Evolutionary conservation across 108 stramenopile species (phyloP).

Genomic region (Parietichytrium sp.): DNA sequence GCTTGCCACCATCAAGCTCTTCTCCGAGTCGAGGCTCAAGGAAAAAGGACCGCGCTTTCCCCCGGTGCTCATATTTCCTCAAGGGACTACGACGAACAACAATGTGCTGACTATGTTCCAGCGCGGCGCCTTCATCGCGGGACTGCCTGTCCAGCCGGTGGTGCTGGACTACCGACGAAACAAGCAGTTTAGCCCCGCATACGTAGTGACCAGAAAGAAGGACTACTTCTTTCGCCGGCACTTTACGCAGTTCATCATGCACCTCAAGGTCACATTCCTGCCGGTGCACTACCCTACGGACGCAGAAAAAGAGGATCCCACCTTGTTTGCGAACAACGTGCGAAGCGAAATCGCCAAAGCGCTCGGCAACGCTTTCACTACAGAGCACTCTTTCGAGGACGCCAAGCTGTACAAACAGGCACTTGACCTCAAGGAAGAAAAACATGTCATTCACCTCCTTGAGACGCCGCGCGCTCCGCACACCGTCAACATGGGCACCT

Average conservation of each 20-base stretch:
- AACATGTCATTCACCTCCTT: slow-evolving; percentile 41
- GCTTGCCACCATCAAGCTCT: not conserved
- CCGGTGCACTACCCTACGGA: slow-evolving; percentile 49
- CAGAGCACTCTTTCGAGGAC: slow-evolving; percentile 55
- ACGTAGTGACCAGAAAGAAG: not conserved
- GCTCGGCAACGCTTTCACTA: slow-evolving; percentile 49
- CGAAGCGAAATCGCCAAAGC: slow-evolving; percentile 44
- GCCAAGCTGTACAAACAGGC: slow-evolving; percentile 54
- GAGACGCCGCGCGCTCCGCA: not conserved
- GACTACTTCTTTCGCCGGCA: slow-evolving; percentile 1
- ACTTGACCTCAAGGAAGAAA: slow-evolving; percentile 45
- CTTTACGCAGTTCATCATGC: slow-evolving; percentile 45
- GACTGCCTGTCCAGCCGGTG: slow-evolving; percentile 51
- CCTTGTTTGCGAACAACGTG: slow-evolving; percentile 44
- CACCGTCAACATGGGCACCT: not conserved
- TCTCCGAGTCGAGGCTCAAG: not conserved
- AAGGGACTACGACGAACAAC: slow-evolving; percentile 53
- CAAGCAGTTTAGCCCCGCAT: slow-evolving; percentile 12
- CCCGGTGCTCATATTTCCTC: slow-evolving; percentile 53
- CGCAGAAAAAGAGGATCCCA: slow-evolving; percentile 44
- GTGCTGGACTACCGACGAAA: slow-evolving; percentile 42
- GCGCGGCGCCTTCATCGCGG: slow-evolving; percentile 52
- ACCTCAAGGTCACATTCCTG: slow-evolving; percentile 43
- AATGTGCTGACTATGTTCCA: slow-evolving; percentile 50
- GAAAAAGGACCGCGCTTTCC: slow-evolving; percentile 42